Evolutionary conservation across 192 early-diverging fungal genomes (phyloP).

Genomic region (Lunasporangiospora selenospora): DNA sequence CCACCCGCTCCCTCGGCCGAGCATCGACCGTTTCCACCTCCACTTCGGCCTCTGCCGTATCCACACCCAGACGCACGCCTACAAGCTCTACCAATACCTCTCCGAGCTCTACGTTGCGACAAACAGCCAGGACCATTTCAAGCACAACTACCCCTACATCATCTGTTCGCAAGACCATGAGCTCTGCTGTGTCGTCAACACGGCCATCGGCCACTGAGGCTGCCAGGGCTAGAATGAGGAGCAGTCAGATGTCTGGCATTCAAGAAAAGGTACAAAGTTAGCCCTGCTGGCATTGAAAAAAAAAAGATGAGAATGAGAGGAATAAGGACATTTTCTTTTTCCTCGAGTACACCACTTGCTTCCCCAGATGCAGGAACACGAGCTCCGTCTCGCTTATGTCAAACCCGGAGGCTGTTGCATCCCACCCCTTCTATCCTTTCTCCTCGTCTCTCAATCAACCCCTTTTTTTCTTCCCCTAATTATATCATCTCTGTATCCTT

Average conservation of each 20-base stretch:
- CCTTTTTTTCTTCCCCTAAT: too few species aligned
- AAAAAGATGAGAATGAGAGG: not conserved
- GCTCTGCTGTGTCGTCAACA: not conserved
- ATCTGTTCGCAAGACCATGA: too few species aligned
- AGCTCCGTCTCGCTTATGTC: too few species aligned
- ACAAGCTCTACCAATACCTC: conserved; percentile 17
- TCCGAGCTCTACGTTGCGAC: conserved; percentile 17
- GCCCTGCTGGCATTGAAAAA: not conserved
- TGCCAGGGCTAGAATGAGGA: conserved; percentile 37
- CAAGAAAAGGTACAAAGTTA: conserved; percentile 38
- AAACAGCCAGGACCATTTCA: too few species aligned
- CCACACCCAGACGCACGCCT: conserved; percentile 7
- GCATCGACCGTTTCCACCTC: not conserved
- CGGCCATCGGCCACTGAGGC: conserved; percentile 33
- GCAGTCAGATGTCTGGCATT: conserved; percentile 28
- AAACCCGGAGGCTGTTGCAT: too few species aligned
- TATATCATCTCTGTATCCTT: too few species aligned
- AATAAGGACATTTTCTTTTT: not conserved
- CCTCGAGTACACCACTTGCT: too few species aligned
- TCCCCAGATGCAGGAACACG: too few species aligned
- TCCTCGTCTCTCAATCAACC: too few species aligned
- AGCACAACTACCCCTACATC: conserved; percentile 12
- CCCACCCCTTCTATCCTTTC: too few species aligned
- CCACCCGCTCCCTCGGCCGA: not conserved
- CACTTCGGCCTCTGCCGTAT: not conserved